These are phyloP conservation scores for Lasiodiplodia gonubiensis DNA, from an alignment of 2,329 filamentous ascomycete species.

Conservation along the genomic window DNA sequence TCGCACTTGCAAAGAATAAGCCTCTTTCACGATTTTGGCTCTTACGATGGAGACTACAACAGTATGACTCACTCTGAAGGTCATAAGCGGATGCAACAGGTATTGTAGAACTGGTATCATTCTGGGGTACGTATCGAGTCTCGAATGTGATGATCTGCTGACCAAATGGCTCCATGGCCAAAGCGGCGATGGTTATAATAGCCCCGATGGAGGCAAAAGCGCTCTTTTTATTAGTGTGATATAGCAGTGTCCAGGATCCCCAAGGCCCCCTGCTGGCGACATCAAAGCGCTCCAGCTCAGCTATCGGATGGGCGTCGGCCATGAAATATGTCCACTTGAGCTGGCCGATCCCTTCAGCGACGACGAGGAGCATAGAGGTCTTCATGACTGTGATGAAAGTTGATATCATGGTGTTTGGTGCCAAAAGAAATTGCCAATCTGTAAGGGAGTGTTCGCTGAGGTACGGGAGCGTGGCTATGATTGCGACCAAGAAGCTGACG, in stretches of 20 bases:
- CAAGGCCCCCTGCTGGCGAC: conserved; percentile 35
- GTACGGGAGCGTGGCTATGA: not conserved
- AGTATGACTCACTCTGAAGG: no score
- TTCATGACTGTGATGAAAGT: conserved; percentile 43
- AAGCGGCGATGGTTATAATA: conserved; percentile 18
- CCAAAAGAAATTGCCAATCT: not conserved
- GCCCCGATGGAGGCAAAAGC: conserved; percentile 23
- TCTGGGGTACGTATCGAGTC: conserved; percentile 11
- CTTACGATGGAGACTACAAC: no score
- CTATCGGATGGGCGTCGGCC: conserved; percentile 30
- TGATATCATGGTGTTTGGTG: conserved; percentile 43
- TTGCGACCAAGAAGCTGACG: not conserved
- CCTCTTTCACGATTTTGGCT: no score
- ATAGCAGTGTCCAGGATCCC: not conserved
- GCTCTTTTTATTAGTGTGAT: not conserved
- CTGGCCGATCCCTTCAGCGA: conserved; percentile 43
- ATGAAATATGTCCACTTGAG: conserved; percentile 45
- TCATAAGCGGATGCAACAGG: not conserved
- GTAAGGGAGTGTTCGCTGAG: not conserved
- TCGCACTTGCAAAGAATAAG: no score
- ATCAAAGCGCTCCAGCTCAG: conserved; percentile 39
- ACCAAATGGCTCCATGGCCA: conserved; percentile 28
- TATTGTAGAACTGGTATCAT: not conserved
- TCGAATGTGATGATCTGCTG: conserved; percentile 30
- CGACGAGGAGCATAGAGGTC: conserved; percentile 39